Conservation (phyloP, 2,329 filamentous ascomycete species). For the Zasmidium citrigriseum region DNA sequence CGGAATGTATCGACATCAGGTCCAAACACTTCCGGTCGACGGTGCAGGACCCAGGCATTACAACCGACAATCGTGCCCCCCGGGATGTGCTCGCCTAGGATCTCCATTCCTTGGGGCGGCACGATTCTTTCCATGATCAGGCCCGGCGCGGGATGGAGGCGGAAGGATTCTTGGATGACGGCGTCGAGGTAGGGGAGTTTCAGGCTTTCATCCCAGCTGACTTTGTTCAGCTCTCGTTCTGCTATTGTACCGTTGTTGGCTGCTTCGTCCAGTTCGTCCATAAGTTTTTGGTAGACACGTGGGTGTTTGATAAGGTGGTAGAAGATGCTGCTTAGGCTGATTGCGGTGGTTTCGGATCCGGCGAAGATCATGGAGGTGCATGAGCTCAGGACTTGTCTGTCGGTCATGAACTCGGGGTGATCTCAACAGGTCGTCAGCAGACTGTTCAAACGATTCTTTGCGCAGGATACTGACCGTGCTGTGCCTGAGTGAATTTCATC, state of each 20-base stretch:
- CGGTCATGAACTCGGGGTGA: slow-evolving; percentile 71
- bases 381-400: slow-evolving; percentile 68
- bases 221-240: slow-evolving; percentile 53
- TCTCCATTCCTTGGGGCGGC: slow-evolving; percentile 63
- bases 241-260: slow-evolving; percentile 52
- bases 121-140: slow-evolving; percentile 73
- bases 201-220: slow-evolving; percentile 70
- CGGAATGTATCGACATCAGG: slow-evolving; percentile 63
- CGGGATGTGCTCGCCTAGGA: slow-evolving; percentile 62
- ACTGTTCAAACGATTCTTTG: too few relatives aligned
- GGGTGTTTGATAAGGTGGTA: slow-evolving; percentile 72
- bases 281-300: slow-evolving; percentile 54
- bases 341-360: slow-evolving; percentile 73
- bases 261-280: slow-evolving; percentile 63
- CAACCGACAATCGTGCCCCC: slow-evolving; percentile 75
- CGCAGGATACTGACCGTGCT: too few relatives aligned
- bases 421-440: too few relatives aligned
- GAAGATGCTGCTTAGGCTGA: slow-evolving; percentile 69
- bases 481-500: slow-evolving; percentile 71
- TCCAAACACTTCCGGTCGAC: slow-evolving; percentile 68
- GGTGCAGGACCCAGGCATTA: slow-evolving; percentile 74
- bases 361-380: slow-evolving; percentile 72
- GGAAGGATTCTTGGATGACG: slow-evolving; percentile 75
- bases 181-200: slow-evolving; percentile 75
- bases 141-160: slow-evolving; percentile 72